Base-by-base conservation (phyloP, 768 basidiomycete genomes). In the Mycena capillaripes region DNA sequence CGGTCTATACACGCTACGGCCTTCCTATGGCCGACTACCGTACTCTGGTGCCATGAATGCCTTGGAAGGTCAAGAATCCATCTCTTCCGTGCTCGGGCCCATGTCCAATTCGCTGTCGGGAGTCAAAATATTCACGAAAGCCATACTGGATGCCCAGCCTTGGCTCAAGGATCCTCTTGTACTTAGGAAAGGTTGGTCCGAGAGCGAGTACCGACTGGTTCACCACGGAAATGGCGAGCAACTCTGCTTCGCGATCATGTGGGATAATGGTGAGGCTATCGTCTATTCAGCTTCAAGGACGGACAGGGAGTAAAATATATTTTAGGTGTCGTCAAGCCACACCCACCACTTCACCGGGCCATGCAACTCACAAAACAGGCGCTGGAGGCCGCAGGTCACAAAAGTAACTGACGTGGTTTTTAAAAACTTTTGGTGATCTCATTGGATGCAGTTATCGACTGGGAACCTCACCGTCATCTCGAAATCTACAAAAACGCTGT, bases 1-100 rank as follows among this genome's bases (percentile, higher is more conserved):
- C 68, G 89, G 89, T 0, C 77, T 92, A 4, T 93, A 91, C 75
- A 87, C 87, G 27, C 81, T 92, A 2, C 86, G 90, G 8, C 89
- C 90, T 0, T 89, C 88, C 0, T 89, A 86, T 78, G 80, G 82
- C 32, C 86, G 91, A 14, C 73, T 92, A 0, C 91, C 91, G 0
- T 91, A 91, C 77, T 79, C 78, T 32, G 89, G 89, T 12, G 84
- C 87, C 12, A 79, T 82, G 56, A 91, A 91, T 76, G 82, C 87
- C 0, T 77, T 87, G 8, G 79, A 82, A 55, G 91, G 91, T 0
- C 89, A 90, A 74, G 90, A 92, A 76, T 86, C 88, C 23, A 84
- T 91, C 48, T 81, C 83, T 1, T 89, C 89, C 21, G 87, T 89
- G 11, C 83, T 91, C 11, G 91, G 91, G 0, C 91, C 91, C 0